Percentiles rank a stretch among this genome's conserved stretches.
phyloP scores from a whole-genome alignment of 768 basidiomycete genomes.

The Hemileccinum rubropunctum region DNA sequence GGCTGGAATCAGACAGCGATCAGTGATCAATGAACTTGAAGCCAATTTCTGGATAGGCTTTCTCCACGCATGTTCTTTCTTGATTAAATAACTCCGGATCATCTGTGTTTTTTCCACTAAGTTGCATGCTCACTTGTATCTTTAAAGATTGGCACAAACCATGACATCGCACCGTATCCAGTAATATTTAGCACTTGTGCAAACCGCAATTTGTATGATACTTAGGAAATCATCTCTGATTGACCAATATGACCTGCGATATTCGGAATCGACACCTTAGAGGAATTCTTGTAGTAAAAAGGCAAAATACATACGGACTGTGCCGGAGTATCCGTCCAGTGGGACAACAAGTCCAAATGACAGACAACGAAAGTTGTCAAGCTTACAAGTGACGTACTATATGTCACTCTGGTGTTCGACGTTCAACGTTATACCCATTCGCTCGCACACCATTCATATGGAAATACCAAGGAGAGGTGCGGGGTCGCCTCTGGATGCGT shows the following conservation, averaged over 20 bases:
- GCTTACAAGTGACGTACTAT: background rate
- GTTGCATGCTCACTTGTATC: slow-evolving; percentile 1
- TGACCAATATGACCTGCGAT: background rate
- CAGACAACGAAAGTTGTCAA: background rate
- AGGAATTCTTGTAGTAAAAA: too few species aligned
- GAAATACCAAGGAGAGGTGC: slow-evolving; percentile 36
- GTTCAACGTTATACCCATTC: slow-evolving; percentile 22
- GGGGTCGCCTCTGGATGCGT: slow-evolving; percentile 26
- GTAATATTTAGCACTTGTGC: background rate
- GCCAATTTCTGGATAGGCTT: too few species aligned
- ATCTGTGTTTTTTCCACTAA: background rate
- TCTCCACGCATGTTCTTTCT: too few species aligned
- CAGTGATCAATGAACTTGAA: background rate
- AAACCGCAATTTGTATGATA: too few species aligned
- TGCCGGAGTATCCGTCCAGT: too few species aligned
- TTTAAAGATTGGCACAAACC: slow-evolving; percentile 1
- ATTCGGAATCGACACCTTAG: background rate
- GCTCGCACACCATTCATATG: slow-evolving; percentile 28
- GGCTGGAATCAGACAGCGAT: slow-evolving; percentile 30
- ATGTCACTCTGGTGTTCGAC: background rate
- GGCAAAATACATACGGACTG: background rate
- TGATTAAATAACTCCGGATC: background rate
- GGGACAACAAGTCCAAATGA: too few species aligned
- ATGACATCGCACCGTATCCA: background rate
- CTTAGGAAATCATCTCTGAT: too few species aligned